A percentile compares a stretch with the other conserved stretches of the same genome.
Evolutionary conservation across 768 basidiomycete genomes (phyloP).

Genomic region (Lanmaoa pseudosensibilis): DNA sequence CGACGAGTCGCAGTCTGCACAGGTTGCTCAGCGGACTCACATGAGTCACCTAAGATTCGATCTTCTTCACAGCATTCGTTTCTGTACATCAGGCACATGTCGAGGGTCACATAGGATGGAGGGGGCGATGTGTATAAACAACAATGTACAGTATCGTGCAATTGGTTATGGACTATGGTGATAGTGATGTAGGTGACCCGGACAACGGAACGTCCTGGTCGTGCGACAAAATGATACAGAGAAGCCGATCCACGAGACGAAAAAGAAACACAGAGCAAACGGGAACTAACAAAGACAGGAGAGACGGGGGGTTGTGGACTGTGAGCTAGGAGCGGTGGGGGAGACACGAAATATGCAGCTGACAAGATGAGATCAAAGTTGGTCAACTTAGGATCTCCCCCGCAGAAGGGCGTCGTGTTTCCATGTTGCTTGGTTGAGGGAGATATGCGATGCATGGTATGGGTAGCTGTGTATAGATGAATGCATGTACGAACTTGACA

Average conservation of each 20-base stretch:
- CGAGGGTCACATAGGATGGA: slow-evolving; percentile 9
- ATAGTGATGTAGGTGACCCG: slow-evolving; percentile 21
- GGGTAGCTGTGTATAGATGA: slow-evolving; percentile 42
- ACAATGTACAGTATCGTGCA: slow-evolving; percentile 36
- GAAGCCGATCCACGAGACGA: slow-evolving; percentile 17
- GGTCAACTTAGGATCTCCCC: slow-evolving; percentile 26
- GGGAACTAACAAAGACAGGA: not conserved
- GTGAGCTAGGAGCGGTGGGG: not conserved
- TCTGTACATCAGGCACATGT: slow-evolving; percentile 29
- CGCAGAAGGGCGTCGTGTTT: slow-evolving; percentile 47
- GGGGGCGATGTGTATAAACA: slow-evolving; percentile 29
- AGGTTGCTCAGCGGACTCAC: slow-evolving; percentile 1
- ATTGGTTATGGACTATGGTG: slow-evolving; percentile 28
- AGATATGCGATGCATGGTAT: slow-evolving; percentile 39
- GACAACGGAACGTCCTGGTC: slow-evolving; percentile 2
- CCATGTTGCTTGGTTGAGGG: slow-evolving; percentile 45
- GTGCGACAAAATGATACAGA: slow-evolving; percentile 25
- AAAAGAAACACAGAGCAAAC: slow-evolving; percentile 11
- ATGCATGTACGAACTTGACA: slow-evolving; percentile 41
- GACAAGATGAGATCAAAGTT: not conserved
- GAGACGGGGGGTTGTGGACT: not conserved
- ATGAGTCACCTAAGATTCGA: slow-evolving; percentile 7
- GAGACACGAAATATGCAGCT: not conserved
- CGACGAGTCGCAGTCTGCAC: slow-evolving; percentile 19
- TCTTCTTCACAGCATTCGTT: slow-evolving; percentile 14